phyloP scores from a whole-genome alignment of 139 green algal genomes.

The Chlamydomonas incerta region DNA sequence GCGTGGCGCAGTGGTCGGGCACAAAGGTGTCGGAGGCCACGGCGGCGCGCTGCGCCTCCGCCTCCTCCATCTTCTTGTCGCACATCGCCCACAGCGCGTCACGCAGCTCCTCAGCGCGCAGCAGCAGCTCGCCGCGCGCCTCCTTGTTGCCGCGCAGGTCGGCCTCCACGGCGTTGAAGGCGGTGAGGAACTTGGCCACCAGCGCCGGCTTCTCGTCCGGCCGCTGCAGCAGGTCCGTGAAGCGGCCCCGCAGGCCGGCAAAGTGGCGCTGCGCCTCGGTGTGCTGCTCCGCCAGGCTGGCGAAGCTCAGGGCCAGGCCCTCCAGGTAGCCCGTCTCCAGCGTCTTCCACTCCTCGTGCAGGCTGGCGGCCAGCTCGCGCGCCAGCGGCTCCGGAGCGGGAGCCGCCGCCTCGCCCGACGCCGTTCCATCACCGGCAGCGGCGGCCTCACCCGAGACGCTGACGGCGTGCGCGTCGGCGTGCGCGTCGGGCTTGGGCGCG shows the following conservation, averaged over 20 bases:
- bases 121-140: slow-evolving; percentile 75
- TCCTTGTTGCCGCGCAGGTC: slow-evolving; percentile 64
- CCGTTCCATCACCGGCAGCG: slow-evolving; percentile 2
- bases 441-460: not conserved
- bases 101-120: slow-evolving; percentile 80
- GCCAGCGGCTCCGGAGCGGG: slow-evolving; percentile 10
- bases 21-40: slow-evolving; percentile 61
- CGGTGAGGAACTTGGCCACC: slow-evolving; percentile 62
- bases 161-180: slow-evolving; percentile 78
- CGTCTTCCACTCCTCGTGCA: slow-evolving; percentile 61
- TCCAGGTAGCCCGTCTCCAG: slow-evolving; percentile 70
- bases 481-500: slow-evolving; percentile 9
- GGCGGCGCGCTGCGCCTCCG: slow-evolving; percentile 58
- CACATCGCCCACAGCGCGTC: slow-evolving; percentile 82
- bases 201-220: slow-evolving; percentile 55
- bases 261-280: slow-evolving; percentile 59
- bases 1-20: slow-evolving; percentile 49
- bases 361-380: slow-evolving; percentile 24
- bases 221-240: slow-evolving; percentile 53
- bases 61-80: slow-evolving; percentile 72
- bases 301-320: slow-evolving; percentile 57
- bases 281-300: slow-evolving; percentile 60
- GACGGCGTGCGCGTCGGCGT: not conserved
- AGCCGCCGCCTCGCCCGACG: not conserved
- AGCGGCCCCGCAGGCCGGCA: slow-evolving; percentile 46